phyloP scores from a whole-genome alignment of 106 monocot genomes.

The Ottelia alismoides region DNA sequence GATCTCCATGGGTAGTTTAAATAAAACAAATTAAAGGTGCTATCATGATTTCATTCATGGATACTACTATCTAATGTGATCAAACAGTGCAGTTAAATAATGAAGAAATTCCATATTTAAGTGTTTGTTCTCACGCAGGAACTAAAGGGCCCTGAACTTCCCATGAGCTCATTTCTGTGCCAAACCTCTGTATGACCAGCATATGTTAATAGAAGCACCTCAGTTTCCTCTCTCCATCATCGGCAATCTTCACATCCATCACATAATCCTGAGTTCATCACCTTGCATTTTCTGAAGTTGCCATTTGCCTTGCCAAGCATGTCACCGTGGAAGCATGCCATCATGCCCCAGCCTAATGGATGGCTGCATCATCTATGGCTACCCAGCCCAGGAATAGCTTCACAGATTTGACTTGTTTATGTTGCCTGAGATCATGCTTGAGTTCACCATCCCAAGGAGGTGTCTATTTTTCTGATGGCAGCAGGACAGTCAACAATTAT shows the following conservation, averaged over 20 bases:
- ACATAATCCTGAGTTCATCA: constrained; percentile 37
- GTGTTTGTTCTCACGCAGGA: constrained; percentile 85
- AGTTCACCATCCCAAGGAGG: constrained; percentile 38
- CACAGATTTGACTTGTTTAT: constrained; percentile 27
- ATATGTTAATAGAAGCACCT: constrained; percentile 42
- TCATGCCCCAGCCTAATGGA: constrained; percentile 27
- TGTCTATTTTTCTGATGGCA: too few relatives aligned
- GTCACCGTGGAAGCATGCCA: constrained; percentile 19
- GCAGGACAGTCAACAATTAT: too few relatives aligned
- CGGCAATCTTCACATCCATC: constrained; percentile 42
- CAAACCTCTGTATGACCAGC: constrained; percentile 30
- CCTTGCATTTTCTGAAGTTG: constrained; percentile 25
- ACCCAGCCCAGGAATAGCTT: constrained; percentile 44
- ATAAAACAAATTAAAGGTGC: too few relatives aligned
- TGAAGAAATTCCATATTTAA: constrained; percentile 32
- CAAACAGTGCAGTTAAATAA: constrained; percentile 2
- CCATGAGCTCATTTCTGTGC: constrained; percentile 47
- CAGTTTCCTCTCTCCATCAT: constrained; percentile 36
- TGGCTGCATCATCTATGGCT: constrained; percentile 18
- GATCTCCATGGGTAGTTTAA: too few relatives aligned
- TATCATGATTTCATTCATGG: too few relatives aligned
- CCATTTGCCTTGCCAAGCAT: constrained; percentile 46
- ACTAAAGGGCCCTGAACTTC: constrained; percentile 44
- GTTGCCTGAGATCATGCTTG: constrained; percentile 38
- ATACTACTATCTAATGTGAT: too few relatives aligned